Evolutionary conservation across 2,329 filamentous ascomycete genomes (phyloP).

Genomic region (Colletotrichum musicola): DNA sequence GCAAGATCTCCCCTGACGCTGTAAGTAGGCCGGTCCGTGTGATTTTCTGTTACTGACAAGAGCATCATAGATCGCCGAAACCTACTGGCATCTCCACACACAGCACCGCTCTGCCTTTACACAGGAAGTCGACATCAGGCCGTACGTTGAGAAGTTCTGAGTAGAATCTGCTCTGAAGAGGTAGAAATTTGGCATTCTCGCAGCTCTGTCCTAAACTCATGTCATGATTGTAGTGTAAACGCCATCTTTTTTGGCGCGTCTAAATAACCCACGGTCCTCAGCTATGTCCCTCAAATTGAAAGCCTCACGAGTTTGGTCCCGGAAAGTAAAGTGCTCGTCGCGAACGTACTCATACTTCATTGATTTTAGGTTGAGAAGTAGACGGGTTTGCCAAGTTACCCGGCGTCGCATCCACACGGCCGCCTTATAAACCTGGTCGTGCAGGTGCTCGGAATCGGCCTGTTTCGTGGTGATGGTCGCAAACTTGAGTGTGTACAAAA

Average conservation of each 20-base stretch:
- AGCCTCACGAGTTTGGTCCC: constrained; percentile 28
- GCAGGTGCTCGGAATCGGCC: constrained; percentile 41
- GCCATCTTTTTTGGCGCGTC: constrained; percentile 1
- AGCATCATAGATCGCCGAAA: constrained; percentile 79
- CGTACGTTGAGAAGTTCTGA: constrained; percentile 83
- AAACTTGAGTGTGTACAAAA: constrained; percentile 33
- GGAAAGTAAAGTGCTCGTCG: constrained; percentile 27
- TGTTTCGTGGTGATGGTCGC: constrained; percentile 37
- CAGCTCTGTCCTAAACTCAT: background rate
- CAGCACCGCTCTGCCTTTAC: constrained; percentile 85
- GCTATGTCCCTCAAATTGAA: constrained; percentile 8
- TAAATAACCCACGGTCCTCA: constrained; percentile 19
- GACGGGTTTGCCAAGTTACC: constrained; percentile 37
- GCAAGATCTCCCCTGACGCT: constrained; percentile 80
- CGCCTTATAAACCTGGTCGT: constrained; percentile 35
- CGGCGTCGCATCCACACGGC: constrained; percentile 35
- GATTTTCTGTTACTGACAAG: constrained; percentile 27
- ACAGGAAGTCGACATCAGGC: constrained; percentile 84
- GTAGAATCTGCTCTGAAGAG: background rate
- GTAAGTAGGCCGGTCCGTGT: constrained; percentile 62
- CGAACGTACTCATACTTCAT: constrained; percentile 42
- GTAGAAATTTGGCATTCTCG: background rate
- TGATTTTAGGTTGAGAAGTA: constrained; percentile 37
- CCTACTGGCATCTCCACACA: constrained; percentile 86
- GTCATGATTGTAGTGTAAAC: constrained; percentile 10